Percentiles rank a stretch among this genome's conserved stretches.
phyloP scores from a whole-genome alignment of 768 basidiomycete genomes.

The Clavaria fumosa region DNA sequence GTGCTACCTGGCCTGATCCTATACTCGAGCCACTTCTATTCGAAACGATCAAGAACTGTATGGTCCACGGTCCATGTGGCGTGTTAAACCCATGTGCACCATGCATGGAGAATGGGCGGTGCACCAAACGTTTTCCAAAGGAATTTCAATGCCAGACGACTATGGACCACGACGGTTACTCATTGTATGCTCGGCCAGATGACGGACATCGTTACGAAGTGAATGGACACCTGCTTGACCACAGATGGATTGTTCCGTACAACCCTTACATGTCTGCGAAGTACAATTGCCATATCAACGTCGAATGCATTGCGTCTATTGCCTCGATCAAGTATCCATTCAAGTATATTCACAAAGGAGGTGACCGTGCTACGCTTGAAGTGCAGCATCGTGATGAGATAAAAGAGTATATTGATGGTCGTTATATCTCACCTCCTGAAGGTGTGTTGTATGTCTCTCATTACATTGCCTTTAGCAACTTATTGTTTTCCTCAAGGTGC shows the following conservation, averaged over 20 bases:
- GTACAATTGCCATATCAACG: neutral
- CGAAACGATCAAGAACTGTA: neutral
- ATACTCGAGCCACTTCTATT: neutral
- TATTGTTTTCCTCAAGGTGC: too few relatives aligned
- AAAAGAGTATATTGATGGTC: constrained; percentile 5
- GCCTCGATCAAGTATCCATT: constrained; percentile 6
- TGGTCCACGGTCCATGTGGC: neutral
- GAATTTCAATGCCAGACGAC: constrained; percentile 13
- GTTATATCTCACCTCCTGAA: constrained; percentile 5
- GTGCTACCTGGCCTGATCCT: constrained; percentile 11
- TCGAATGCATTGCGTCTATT: neutral
- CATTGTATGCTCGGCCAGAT: constrained; percentile 15
- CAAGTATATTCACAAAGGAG: constrained; percentile 13
- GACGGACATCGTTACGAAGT: constrained; percentile 18
- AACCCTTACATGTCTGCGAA: neutral
- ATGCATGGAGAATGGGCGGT: constrained; percentile 25
- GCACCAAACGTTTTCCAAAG: constrained; percentile 21
- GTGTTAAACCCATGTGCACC: neutral
- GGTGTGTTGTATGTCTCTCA: too few relatives aligned
- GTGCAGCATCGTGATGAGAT: constrained; percentile 4
- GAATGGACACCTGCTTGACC: neutral
- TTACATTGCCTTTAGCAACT: too few relatives aligned
- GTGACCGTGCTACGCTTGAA: neutral
- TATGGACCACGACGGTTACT: constrained; percentile 13
- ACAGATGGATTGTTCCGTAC: neutral